Conservation (phyloP, 257 asterid species). For the Paraleonurus japonicus region DNA sequence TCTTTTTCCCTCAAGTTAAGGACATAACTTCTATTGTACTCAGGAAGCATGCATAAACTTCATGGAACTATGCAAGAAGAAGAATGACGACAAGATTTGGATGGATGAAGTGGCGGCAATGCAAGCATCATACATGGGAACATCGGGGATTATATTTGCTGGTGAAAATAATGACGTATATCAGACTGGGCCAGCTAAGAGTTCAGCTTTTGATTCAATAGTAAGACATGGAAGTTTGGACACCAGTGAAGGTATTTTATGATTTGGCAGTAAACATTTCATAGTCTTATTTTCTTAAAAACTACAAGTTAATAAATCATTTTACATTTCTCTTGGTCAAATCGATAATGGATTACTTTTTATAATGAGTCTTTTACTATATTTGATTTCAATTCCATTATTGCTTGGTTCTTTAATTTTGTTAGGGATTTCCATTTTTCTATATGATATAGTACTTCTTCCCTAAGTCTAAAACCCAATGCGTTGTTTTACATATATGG, state of each 20-base stretch:
- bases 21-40: slow-evolving; percentile 1
- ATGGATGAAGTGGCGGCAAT: slow-evolving; percentile 84
- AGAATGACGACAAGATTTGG: slow-evolving; percentile 69
- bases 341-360: not conserved
- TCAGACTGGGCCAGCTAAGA: slow-evolving; percentile 36
- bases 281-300: not conserved
- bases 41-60: slow-evolving; percentile 74
- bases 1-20: not conserved
- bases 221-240: slow-evolving; percentile 41
- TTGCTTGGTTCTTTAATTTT: not conserved
- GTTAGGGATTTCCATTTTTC: not conserved
- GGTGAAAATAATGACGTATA: slow-evolving; percentile 44
- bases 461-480: not conserved
- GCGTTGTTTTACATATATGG: not conserved
- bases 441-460: not conserved
- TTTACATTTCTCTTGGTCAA: not conserved
- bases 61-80: slow-evolving; percentile 65
- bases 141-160: slow-evolving; percentile 47
- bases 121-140: slow-evolving; percentile 66
- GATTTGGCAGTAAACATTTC: not conserved
- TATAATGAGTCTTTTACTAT: not conserved
- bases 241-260: slow-evolving; percentile 4
- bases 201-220: slow-evolving; percentile 42
- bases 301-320: not conserved
- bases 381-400: not conserved